These are phyloP conservation scores for Vigna trinervia DNA, from an alignment of 306 rosid genomes.

Conservation along the genomic window DNA sequence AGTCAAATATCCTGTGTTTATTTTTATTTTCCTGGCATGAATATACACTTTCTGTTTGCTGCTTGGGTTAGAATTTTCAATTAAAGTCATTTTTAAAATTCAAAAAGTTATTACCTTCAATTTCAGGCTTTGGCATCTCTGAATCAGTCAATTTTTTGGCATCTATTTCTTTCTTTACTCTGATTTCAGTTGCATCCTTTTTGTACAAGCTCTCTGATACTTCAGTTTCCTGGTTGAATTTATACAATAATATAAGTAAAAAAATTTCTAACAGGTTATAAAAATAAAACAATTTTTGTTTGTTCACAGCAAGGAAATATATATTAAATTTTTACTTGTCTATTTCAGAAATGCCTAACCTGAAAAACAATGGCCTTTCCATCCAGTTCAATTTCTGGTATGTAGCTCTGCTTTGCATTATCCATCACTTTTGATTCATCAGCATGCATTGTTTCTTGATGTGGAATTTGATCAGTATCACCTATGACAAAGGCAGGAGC, in stretches of 20 bases:
- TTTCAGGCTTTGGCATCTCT: not conserved
- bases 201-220: not conserved
- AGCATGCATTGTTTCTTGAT: not conserved
- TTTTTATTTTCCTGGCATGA: not conserved
- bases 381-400: not conserved
- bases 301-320: not conserved
- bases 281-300: not conserved
- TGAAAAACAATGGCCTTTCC: not conserved
- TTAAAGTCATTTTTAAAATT: not conserved
- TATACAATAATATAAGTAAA: not conserved
- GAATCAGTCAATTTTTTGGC: not conserved
- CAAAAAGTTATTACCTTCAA: not conserved
- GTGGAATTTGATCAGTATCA: not conserved
- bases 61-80: no score
- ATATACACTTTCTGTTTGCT: not conserved
- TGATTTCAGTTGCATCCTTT: not conserved
- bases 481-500: not conserved
- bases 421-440: not conserved
- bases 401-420: not conserved
- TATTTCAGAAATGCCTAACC: not conserved
- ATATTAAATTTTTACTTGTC: not conserved
- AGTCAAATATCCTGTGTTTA: not conserved
- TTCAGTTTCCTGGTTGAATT: slow-evolving; percentile 6
- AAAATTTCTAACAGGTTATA: not conserved
- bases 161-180: not conserved